A percentile compares a stretch with the other conserved stretches of the same genome.
Evolutionary conservation across 2,329 filamentous ascomycete genomes (phyloP).

Genomic region (Aspergillus pseudoviridinutans): DNA sequence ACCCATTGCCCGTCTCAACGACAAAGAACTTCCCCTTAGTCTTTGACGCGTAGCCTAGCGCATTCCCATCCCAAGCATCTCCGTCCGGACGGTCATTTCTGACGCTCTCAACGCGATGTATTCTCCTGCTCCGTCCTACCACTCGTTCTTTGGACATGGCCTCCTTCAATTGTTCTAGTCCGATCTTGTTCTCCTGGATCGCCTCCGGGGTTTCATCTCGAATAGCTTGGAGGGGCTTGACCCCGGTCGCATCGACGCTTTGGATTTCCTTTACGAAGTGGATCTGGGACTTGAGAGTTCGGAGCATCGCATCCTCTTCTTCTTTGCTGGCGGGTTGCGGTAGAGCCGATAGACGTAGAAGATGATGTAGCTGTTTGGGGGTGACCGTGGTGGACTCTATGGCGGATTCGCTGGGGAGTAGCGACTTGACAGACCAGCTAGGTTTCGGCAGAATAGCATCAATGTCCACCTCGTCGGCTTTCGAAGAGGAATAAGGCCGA

Average conservation of each 20-base stretch:
- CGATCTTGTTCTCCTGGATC: conserved; percentile 37
- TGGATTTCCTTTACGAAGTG: conserved; percentile 89
- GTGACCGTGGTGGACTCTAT: conserved; percentile 48
- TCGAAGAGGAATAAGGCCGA: conserved; percentile 25
- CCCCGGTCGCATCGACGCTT: conserved; percentile 65
- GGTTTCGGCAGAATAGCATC: conserved; percentile 62
- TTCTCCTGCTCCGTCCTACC: conserved; percentile 43
- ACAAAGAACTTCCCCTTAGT: conserved; percentile 72
- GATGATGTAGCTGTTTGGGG: conserved; percentile 68
- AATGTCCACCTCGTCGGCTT: conserved; percentile 21
- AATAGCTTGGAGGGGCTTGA: conserved; percentile 72
- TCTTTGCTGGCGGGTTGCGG: conserved; percentile 61
- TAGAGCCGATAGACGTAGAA: conserved; percentile 84
- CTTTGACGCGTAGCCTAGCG: conserved; percentile 61
- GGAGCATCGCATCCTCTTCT: conserved; percentile 68
- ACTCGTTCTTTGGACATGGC: conserved; percentile 39
- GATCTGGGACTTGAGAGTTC: conserved; percentile 74
- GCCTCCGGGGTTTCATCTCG: conserved; percentile 61
- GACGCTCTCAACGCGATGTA: conserved; percentile 37
- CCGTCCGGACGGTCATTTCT: conserved; percentile 37
- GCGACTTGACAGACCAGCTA: conserved; percentile 76
- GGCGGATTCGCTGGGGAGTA: conserved; percentile 54
- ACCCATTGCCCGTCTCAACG: conserved; percentile 50
- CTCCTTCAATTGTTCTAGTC: conserved; percentile 33
- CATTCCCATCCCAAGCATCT: conserved; percentile 65